Base-by-base conservation (phyloP, 1,284 basidiomycete species). In the Cryptococcus sp. region DNA sequence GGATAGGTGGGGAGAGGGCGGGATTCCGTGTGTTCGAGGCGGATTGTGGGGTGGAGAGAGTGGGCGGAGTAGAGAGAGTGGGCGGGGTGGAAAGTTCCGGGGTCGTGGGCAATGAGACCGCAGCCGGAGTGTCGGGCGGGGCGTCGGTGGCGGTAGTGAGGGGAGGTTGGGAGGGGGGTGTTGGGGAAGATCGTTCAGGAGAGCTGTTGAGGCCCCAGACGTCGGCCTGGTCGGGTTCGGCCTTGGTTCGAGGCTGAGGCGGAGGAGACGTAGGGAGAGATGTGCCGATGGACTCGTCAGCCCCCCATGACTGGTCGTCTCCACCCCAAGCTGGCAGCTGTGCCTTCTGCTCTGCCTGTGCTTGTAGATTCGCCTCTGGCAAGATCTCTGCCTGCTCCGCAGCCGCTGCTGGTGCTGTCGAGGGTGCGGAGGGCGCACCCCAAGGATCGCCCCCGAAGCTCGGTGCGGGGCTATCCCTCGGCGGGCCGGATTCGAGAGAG, bases 401-500 rank as follows among this genome's bases (percentile, higher is more conserved):
- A 9, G 28, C 28, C 28, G 28, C 9, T 33, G 28, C 28, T 33
- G 28, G 28, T 33, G 28, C 28, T 9, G 5, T 9, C 28, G 28
- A 33, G 36, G 23, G 39, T 9, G 56, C 33, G 3, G 54, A 20
- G 12, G 61, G 53, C 7, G 52, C 50, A 45, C 66, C 64, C 69
- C 69, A 71, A n/a, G 69, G 67, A 54, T 71, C 67, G 20, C 59
- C 55, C 13, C 55, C 63, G 24, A 63, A 53, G 21, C 42, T 23
- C 15, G 53, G 47, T 44, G 60, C 52, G 23, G 58, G 56, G 20
- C 53, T 43, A 11, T 44, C 28, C 23, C 42, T 43, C 16, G 46
- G 39, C n/a, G 28, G 48, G 15, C 28, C 28, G 28, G 28, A 33
- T 9, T 52, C 43, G 7, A 55, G 43, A 15, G 43, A 28, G 33